phyloP scores from a whole-genome alignment of 495 filamentous ascomycete species.

The Tuber borchii region DNA sequence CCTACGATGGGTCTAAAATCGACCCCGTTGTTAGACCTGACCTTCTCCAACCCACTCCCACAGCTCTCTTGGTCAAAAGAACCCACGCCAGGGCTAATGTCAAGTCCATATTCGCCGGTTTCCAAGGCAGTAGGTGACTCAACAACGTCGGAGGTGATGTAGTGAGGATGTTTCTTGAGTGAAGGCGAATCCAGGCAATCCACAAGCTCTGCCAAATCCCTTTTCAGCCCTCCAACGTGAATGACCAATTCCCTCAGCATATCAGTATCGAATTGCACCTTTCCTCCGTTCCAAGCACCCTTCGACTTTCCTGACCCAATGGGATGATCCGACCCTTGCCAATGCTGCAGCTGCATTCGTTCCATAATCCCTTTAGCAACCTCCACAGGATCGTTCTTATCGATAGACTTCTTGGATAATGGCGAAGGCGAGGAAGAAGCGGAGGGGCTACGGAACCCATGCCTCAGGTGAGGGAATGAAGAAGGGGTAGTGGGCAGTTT shows the following conservation, averaged over 20 bases:
- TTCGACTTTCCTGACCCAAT: conserved; percentile 23
- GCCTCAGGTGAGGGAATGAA: conserved; percentile 12
- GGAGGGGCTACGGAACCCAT: conserved; percentile 25
- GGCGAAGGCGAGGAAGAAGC: conserved; percentile 38
- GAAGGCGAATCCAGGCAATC: conserved; percentile 13
- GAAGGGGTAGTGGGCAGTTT: conserved; percentile 44
- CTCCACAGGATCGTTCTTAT: conserved; percentile 39
- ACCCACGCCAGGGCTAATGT: background rate
- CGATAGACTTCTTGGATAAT: conserved; percentile 33
- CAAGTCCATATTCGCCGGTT: conserved; percentile 12
- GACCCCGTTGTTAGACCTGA: conserved; percentile 13
- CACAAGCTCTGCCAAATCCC: conserved; percentile 27
- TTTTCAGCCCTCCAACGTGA: conserved; percentile 34
- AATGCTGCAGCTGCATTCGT: conserved; percentile 37
- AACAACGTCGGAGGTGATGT: conserved; percentile 13
- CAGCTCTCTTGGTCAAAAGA: conserved; percentile 6
- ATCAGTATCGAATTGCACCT: conserved; percentile 41
- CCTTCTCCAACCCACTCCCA: conserved; percentile 22
- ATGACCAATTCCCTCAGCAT: conserved; percentile 39
- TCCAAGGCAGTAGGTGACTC: conserved; percentile 16
- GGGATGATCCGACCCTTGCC: conserved; percentile 25
- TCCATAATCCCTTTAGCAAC: conserved; percentile 41
- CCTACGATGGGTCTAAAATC: conserved; percentile 31
- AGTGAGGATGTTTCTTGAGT: background rate
- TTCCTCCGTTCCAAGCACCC: conserved; percentile 13